Base-by-base conservation (phyloP, 1,284 basidiomycete species). In the Moniliella sp. region DNA sequence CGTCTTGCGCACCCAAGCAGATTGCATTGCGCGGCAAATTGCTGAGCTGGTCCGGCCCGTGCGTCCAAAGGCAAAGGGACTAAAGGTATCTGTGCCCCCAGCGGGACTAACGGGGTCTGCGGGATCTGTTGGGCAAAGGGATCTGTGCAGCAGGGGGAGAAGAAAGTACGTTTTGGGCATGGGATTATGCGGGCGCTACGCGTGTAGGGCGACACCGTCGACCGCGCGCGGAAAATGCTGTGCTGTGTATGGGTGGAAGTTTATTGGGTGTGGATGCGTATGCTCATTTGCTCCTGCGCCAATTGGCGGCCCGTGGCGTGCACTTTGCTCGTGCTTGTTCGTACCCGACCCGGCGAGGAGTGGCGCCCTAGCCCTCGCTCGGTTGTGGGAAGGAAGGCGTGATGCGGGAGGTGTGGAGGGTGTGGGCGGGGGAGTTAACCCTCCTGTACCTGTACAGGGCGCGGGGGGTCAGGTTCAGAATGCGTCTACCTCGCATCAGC, bases 191-290 rank as follows among this genome's bases (percentile, higher is more conserved):
- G 11, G 25, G 7, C 21, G n/a, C 7, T 7, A n/a, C 7, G 21
- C 8, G n/a, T 7, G 21, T n/a, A 16, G 15, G 11, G 7, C 17
- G 30, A 15, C 12, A 5, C 12, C 25, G 30, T 1, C 26, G 31
- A 23, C 15, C 38, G 8, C 15, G 25, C 9, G 13, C 31, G 4
- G 10, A 27, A 11, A 12, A 13, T 9, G 30, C 18, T 18, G 37
- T 43, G 16, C 39, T 45, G 12, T 45, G 42, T 27, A 29, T 35
- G 17, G 42, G 42, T 7, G 42, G 42, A 7, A 33, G 34, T 18
- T 29, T 45, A 17, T 30, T 45, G 4, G 36, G 40, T 14, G 33
- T 38, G 1, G 16, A 32, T 15, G 12, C 18, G n/a, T 45, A 45
- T 16, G 27, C 32, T 7, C 7, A 30, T 8, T n/a, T 43, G 23